Evolutionary conservation across 164 flowering plant genomes (phyloP), one percentile per base, ranked within the genome.

Genomic region (Stephania yunnanensis): DNA sequence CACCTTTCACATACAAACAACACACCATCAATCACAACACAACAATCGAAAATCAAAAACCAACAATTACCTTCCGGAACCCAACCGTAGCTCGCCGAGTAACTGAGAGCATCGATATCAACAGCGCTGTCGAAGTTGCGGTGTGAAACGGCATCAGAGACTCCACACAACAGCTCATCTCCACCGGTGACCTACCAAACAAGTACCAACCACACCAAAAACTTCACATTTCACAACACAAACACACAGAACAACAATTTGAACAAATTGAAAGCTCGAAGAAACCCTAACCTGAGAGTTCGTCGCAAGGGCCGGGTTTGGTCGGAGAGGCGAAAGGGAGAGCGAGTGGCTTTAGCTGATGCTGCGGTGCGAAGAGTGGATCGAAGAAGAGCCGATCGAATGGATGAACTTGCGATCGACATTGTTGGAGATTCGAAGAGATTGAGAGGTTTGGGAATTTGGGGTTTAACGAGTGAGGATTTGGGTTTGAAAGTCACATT

Each of bases 101-200:
- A 53, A 81, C 90, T 1, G 94, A 87, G 20, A 93, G 89, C 94
- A 85, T 88, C 7, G 97, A 93, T 79, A 79, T 90, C 65, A 93
- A 88, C 85, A 91, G 82, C 19, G 96, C 90, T 44, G 93, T 88
- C 63, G 96, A 91, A 13, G 94, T 91, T 13, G 96, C 94, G 9
- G 90, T 85, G 86, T 93, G 96, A 79, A 83, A 87, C 8, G 97
- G 97, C 76, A 91, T 82, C 89, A 91, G 77, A 6, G 96, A 81
- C 19, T 88, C 90, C 65, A 90, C 83, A 58, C 88, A 84, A 82
- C 85, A 76, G 81, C 94, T 90, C 94, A 89, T 45, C 78, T 87
- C 93, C 71, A 92, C 90, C 7, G 97, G 70, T 42, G 42, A 81
- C 73, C 77, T 75, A 36, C 2, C 45, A 53, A 68, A 29, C 4